Base-by-base conservation (phyloP, 768 basidiomycete genomes). In the Lactarius sp. region DNA sequence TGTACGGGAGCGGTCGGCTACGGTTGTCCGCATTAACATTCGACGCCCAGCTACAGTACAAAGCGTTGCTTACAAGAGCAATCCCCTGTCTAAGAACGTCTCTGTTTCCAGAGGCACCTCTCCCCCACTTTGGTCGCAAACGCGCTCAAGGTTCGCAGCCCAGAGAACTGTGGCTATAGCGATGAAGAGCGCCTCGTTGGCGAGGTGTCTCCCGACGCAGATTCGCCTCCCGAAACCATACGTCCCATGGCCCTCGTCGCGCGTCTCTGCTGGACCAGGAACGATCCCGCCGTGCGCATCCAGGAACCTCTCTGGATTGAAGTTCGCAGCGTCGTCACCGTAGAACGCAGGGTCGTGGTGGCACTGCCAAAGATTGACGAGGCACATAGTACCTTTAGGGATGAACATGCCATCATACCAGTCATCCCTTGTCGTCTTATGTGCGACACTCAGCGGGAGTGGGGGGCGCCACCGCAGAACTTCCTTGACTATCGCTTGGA, bases 301-400 rank as follows among this genome's bases (percentile, higher is more conserved):
- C 9, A 69, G 60, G 42, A 56, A 67, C 6, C 70, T 66, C 9
- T 65, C 62, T 0, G 70, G 70, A n/a, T 61, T 42, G 67, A 71
- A 71, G 14, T 10, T 51, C 1, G 64, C 42, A 4, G 65, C 62
- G 60, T 70, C 67, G 9, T 53, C 22, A 22, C 61, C 65, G 46
- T 61, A 70, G 2, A 52, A 10, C 18, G 36, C 53, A 20, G 55
- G 33, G 39, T 61, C 44, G 8, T 54, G 37, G 22, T 60, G 44
- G 36, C 42, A 27, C 18, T 50, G 51, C 57, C 67, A 63, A 7
- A 59, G 37, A 46, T 75, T 75, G 4, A 66, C 68, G 27, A 75
- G 59, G 36, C 76, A 68, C 3, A 75, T 68, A 1, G 75, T 74
- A 13, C 75, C 76, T 37, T 70, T 73, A 1, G 77, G 76, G 27